Evolutionary conservation across 805 yeast species (phyloP), one percentile per base, ranked within the genome.

Genomic region (Nakazawaea wickerhamii): DNA sequence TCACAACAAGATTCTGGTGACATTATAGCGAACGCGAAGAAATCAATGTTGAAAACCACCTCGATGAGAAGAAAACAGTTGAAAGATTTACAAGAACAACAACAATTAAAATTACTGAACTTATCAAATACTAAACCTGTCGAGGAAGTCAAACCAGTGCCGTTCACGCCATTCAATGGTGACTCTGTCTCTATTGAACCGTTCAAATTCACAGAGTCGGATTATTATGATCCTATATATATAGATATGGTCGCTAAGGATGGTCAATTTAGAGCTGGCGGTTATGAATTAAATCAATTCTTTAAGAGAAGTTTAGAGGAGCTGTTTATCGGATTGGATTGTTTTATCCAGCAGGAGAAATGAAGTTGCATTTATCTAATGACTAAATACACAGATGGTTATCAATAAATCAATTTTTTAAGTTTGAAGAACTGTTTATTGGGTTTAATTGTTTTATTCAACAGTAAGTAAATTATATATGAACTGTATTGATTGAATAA

Each of bases 131-230:
- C 36, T 55, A 52, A 43, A 33, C 17, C 25, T 10, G 62, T 58
- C 40, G 64, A 59, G 18, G 50, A 57, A 13, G 65, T 72, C 17
- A 45, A 36, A 10, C 43, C 48, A 9, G 47, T 55, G 5, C 98
- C 98, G 14, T 91, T 90, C 60, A 89, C 98, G 9, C 98, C 98
- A 7, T 91, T 91, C 64, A 80, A 82, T 55, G 97, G 97, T 35
- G 98, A 91, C 63, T 71, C 93, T 47, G 81, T 83, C 45, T 47
- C 65, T 6, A 61, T 67, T 19, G 68, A 70, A 41, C 68, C 73
- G 22, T 89, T 78, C 61, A 64, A 60, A 9, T 61, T 80, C 15
- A 54, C 56, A 26, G 57, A 63, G 4, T 55, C 52, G 14, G 50
- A 54, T 21, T 84, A 83, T 57, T 70, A 68, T 44, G 93, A 85